Base-by-base conservation (phyloP, 768 basidiomycete species). In the Mycena albidolilacea region DNA sequence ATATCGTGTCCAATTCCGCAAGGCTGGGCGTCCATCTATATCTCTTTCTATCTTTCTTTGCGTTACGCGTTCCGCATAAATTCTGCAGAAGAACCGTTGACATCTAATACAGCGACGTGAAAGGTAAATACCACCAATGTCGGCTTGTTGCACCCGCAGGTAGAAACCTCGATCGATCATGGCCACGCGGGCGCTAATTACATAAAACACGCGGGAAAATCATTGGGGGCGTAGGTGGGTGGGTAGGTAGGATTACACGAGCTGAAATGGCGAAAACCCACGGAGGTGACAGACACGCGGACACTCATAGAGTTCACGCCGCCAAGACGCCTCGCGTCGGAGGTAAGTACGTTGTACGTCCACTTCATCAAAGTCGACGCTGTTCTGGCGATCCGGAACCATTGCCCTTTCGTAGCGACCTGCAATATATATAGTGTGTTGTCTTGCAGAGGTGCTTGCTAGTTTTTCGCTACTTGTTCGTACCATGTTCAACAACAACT, bases 121-220 rank as follows among this genome's bases (percentile, higher is more conserved):
- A 54, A 54, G 52, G 35, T 57, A 38, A 57, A 57, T 57, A 57
- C 35, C 55, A 35, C 30, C 55, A 57, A 57, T 57, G 55, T 57
- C 55, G 55, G 30, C 23, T 57, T 57, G 55, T 57, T 57, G 55
- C 55, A 57, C 55, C 55, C 55, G 55, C 55, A 57, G 55, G 35
- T 57, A 57, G 55, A 57, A 57, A 57, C 55, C 55, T 57, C 30
- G 30, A 35, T 60, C 59, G 39, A 60, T 60, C 59, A 60, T 60
- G 59, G 59, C 59, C 59, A 30, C 59, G 59, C 59, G n/a, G 59
- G 59, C 39, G 59, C 59, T 41, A 60, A 60, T 60, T 60, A 60
- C 41, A 60, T 57, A 57, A 57, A 57, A 57, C 55, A 37, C 55
- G 55, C 55, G 35, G 55, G 55, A 57, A 57, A 57, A 57, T 57